A percentile compares a stretch with the other conserved stretches of the same genome.
These are phyloP conservation scores for Priceomyces carsonii DNA, from an alignment of 805 yeast genomes.

Conservation along the genomic window DNA sequence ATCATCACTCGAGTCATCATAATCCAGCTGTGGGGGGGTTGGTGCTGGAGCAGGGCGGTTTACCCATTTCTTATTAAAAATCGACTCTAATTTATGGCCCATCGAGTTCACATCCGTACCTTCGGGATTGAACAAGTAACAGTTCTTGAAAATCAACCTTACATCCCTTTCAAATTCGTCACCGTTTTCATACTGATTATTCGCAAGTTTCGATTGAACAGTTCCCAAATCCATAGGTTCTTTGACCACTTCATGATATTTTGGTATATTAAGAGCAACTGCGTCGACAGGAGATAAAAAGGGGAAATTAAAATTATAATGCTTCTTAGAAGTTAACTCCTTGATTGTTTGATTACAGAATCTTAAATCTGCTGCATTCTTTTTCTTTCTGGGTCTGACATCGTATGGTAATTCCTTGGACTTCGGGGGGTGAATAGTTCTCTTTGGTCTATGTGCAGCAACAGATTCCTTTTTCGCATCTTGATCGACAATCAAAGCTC, in stretches of 20 bases:
- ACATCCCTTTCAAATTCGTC: slow-evolving; percentile 86
- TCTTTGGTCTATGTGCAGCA: slow-evolving; percentile 85
- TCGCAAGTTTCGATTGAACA: slow-evolving; percentile 72
- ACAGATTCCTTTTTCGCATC: slow-evolving; percentile 49
- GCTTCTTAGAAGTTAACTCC: slow-evolving; percentile 81
- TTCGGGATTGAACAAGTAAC: slow-evolving; percentile 91
- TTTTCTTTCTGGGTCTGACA: slow-evolving; percentile 87
- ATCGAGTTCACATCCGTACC: slow-evolving; percentile 95
- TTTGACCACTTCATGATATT: slow-evolving; percentile 81
- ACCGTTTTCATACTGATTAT: slow-evolving; percentile 85
- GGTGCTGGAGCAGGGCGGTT: slow-evolving; percentile 68
- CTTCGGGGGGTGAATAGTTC: slow-evolving; percentile 95
- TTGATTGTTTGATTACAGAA: slow-evolving; percentile 81
- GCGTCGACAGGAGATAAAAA: slow-evolving; percentile 94
- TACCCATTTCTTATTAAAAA: slow-evolving; percentile 85
- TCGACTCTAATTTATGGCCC: slow-evolving; percentile 89
- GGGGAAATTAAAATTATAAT: slow-evolving; percentile 83
- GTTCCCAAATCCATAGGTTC: slow-evolving; percentile 96
- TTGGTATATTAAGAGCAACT: slow-evolving; percentile 88
- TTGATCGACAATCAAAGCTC: slow-evolving; percentile 17
- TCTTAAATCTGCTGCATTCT: slow-evolving; percentile 83
- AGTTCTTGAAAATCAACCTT: slow-evolving; percentile 80
- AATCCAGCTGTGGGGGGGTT: slow-evolving; percentile 55
- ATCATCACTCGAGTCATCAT: slow-evolving; percentile 29
- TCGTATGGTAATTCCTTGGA: slow-evolving; percentile 93